These are phyloP conservation scores for Boletus pseudopeckii DNA, from an alignment of 768 basidiomycete species.

Conservation along the genomic window DNA sequence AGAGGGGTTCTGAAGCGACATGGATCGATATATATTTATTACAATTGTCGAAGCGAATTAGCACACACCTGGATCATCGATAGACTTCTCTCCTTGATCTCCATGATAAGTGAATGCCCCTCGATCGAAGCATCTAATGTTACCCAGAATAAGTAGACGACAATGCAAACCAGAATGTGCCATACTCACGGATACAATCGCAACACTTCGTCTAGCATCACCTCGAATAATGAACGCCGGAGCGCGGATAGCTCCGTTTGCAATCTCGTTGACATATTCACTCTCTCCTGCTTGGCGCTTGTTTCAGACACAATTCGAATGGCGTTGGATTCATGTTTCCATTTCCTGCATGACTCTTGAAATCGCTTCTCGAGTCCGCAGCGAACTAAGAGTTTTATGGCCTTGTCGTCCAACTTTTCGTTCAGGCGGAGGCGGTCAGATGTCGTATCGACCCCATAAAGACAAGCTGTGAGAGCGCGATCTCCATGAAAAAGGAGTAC, in stretches of 20 bases:
- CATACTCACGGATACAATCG: conserved; percentile 23
- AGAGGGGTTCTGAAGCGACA: conserved; percentile 8
- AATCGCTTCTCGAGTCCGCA: conserved; percentile 31
- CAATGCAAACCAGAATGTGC: background rate
- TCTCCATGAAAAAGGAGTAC: background rate
- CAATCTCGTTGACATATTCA: background rate
- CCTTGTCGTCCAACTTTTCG: conserved; percentile 23
- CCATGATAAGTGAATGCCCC: conserved; percentile 4
- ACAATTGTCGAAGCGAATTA: background rate
- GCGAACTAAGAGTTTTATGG: conserved; percentile 25
- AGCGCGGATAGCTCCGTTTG: conserved; percentile 4
- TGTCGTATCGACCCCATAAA: conserved; percentile 7
- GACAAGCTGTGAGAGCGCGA: background rate
- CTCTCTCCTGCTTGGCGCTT: background rate
- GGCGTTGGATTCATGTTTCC: conserved; percentile 16
- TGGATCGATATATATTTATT: background rate
- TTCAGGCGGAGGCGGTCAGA: conserved; percentile 23
- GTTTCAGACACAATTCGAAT: background rate
- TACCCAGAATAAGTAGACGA: background rate
- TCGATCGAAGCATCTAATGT: conserved; percentile 17
- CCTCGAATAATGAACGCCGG: conserved; percentile 22
- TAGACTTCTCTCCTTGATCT: background rate
- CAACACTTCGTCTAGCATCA: conserved; percentile 21
- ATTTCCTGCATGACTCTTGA: conserved; percentile 17
- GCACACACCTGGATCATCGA: conserved; percentile 3